Percentiles rank a stretch among this genome's conserved stretches.
These are phyloP conservation scores for Dicorynia guianensis DNA, from an alignment of 306 rosid species.

Conservation along the genomic window DNA sequence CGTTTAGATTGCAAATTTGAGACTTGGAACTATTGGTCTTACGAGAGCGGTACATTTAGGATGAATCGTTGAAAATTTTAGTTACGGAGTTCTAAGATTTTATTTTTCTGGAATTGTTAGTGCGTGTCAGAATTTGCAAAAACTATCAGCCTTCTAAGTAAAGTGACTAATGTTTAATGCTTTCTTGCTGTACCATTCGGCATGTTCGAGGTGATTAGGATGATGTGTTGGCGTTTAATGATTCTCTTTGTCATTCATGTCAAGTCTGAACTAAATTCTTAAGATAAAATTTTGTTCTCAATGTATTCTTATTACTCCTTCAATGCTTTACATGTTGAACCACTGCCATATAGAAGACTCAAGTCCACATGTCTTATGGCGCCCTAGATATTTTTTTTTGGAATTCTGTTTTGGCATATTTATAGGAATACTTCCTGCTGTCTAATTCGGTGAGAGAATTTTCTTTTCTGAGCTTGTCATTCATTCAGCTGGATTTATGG, in stretches of 20 bases:
- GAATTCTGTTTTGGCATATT: background rate
- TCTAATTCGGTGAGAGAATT: slow-evolving; percentile 1
- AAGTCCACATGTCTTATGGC: background rate
- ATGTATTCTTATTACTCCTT: background rate
- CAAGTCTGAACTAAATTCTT: background rate
- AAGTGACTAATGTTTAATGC: background rate
- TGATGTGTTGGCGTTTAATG: background rate
- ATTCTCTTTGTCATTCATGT: slow-evolving; percentile 5
- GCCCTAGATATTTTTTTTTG: background rate
- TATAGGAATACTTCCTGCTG: background rate
- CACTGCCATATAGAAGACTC: background rate
- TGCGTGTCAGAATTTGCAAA: background rate
- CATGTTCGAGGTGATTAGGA: background rate
- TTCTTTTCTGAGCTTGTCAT: background rate
- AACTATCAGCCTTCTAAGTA: slow-evolving; percentile 1
- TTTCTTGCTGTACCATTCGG: background rate
- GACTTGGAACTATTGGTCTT: slow-evolving; percentile 1
- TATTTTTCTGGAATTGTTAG: background rate
- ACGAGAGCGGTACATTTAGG: background rate
- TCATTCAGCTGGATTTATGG: slow-evolving; percentile 29
- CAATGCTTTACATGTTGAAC: background rate
- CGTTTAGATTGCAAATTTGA: background rate
- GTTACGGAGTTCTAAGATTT: background rate
- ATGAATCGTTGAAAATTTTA: background rate
- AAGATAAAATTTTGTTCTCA: slow-evolving; percentile 14